These are phyloP conservation scores for Orobanche coerulescens DNA, from an alignment of 257 asterid genomes.

Conservation along the genomic window DNA sequence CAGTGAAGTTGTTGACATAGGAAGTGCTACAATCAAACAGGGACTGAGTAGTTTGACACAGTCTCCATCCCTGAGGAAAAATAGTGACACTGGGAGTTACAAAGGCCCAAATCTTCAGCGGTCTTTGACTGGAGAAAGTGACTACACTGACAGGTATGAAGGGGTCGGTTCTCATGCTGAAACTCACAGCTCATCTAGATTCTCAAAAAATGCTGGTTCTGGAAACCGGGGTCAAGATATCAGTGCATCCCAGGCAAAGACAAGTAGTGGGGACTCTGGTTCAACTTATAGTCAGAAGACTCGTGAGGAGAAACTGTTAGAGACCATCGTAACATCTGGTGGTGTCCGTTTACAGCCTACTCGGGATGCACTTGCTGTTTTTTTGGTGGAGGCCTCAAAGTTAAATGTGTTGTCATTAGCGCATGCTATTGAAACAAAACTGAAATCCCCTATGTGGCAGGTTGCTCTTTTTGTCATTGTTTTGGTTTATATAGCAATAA, in stretches of 20 bases:
- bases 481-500: conserved; percentile 10
- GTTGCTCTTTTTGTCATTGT: conserved; percentile 31
- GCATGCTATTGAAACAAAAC: conserved; percentile 71
- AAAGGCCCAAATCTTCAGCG: conserved; percentile 79
- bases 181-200: conserved; percentile 39
- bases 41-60: conserved; percentile 74
- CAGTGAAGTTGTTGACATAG: conserved; percentile 86
- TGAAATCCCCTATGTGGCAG: conserved; percentile 91
- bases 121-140: conserved; percentile 68
- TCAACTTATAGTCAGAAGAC: conserved; percentile 47
- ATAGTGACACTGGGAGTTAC: conserved; percentile 65
- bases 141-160: conserved; percentile 51
- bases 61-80: conserved; percentile 65
- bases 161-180: conserved; percentile 42
- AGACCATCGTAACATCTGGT: conserved; percentile 81
- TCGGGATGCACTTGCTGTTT: conserved; percentile 79
- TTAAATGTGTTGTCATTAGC: conserved; percentile 56
- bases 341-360: conserved; percentile 98
- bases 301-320: conserved; percentile 80
- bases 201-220: conserved; percentile 55
- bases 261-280: conserved; percentile 35
- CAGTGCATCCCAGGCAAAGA: conserved; percentile 49
- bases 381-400: conserved; percentile 74
- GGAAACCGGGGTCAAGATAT: conserved; percentile 61
- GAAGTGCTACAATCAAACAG: conserved; percentile 86